phyloP scores from a whole-genome alignment of 1,284 basidiomycete species.

The Cutaneotrichosporon daszewskae region DNA sequence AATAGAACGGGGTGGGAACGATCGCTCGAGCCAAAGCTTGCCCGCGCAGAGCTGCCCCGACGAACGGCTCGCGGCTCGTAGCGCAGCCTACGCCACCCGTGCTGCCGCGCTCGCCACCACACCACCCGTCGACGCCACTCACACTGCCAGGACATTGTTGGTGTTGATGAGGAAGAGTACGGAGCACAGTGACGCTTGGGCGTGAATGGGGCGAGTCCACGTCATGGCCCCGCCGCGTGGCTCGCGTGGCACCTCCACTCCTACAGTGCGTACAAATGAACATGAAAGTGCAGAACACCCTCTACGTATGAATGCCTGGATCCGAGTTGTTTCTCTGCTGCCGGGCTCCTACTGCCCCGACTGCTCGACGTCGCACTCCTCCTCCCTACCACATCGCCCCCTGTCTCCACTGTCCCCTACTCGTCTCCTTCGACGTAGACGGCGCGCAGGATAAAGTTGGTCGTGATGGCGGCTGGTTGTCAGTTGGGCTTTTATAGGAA shows the following conservation, averaged over 20 bases:
- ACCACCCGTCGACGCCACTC: conserved; percentile 2
- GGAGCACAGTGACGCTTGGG: background rate
- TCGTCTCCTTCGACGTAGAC: conserved; percentile 26
- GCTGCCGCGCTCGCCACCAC: too few relatives aligned
- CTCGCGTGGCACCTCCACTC: conserved; percentile 1
- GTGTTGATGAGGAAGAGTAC: background rate
- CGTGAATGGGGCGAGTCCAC: background rate
- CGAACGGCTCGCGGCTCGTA: too few relatives aligned
- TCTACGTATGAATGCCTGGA: too few relatives aligned
- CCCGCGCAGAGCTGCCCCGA: background rate
- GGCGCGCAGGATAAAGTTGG: conserved; percentile 72
- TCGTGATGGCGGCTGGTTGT: conserved; percentile 68
- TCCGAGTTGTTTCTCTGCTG: background rate
- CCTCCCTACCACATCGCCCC: background rate
- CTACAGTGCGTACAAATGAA: background rate
- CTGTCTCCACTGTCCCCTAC: conserved; percentile 1
- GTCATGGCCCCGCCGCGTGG: conserved; percentile 5
- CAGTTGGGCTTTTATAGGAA: background rate
- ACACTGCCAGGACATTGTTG: conserved; percentile 21
- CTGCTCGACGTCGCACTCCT: background rate
- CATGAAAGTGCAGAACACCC: too few relatives aligned
- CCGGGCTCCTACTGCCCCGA: too few relatives aligned
- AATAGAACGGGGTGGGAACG: too few relatives aligned
- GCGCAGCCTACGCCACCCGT: too few relatives aligned
- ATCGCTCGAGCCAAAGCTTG: too few relatives aligned